Conservation (phyloP, 495 filamentous ascomycete species). For the Xylaria longipes region DNA sequence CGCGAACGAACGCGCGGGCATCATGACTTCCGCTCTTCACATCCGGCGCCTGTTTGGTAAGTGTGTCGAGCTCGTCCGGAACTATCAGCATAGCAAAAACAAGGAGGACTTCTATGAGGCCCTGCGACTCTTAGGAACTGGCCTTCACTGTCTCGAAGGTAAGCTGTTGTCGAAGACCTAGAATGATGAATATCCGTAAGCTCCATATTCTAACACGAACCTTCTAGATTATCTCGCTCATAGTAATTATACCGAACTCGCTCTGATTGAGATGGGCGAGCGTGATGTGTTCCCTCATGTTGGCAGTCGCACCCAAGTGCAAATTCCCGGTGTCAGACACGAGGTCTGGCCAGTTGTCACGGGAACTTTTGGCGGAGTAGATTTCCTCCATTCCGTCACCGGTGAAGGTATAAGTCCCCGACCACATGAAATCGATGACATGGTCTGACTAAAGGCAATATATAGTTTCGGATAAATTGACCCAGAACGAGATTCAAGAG, state of each 20-base stretch:
- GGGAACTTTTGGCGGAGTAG: conserved; percentile 90
- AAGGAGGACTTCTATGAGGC: conserved; percentile 84
- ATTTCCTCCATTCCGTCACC: conserved; percentile 83
- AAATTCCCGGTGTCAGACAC: conserved; percentile 66
- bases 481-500: conserved; percentile 82
- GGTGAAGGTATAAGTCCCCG: conserved; percentile 62
- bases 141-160: conserved; percentile 85
- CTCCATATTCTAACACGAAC: conserved; percentile 19
- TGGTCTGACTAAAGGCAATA: neutral
- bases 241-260: conserved; percentile 88
- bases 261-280: conserved; percentile 84
- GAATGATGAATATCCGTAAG: neutral
- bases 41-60: conserved; percentile 74
- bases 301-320: conserved; percentile 69
- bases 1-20: conserved; percentile 75
- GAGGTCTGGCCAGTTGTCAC: conserved; percentile 81
- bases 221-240: conserved; percentile 79
- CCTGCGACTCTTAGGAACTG: conserved; percentile 82
- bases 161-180: conserved; percentile 18
- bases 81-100: conserved; percentile 64
- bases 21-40: conserved; percentile 77
- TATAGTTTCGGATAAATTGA: conserved; percentile 79
- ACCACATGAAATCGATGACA: neutral
- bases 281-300: conserved; percentile 82
- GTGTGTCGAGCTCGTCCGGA: conserved; percentile 75